Conservation (phyloP, 345 rosid species). For the Euphorbia lathyris region DNA sequence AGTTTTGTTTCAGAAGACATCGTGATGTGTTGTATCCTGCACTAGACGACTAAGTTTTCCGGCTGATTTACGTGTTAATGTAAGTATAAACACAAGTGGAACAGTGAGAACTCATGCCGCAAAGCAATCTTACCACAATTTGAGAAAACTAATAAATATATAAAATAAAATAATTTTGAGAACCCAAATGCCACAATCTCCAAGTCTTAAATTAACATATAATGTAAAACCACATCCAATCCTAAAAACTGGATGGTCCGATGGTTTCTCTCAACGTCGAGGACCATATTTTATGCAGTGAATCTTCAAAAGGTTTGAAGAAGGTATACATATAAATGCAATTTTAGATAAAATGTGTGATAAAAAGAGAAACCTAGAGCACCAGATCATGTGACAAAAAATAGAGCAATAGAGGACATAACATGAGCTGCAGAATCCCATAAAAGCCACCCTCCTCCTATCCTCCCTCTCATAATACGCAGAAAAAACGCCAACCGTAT, state of each 20-base stretch:
- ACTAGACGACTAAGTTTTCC: no score
- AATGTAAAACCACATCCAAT: constrained; percentile 5
- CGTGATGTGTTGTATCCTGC: no score
- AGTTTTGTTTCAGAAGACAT: no score
- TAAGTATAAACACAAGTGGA: not conserved
- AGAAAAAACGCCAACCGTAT: not conserved
- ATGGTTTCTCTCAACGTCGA: constrained; percentile 11
- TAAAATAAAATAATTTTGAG: not conserved
- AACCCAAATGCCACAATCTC: constrained; percentile 12
- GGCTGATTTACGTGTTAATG: no score
- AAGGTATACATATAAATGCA: constrained; percentile 17
- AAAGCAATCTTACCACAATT: not conserved
- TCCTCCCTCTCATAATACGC: not conserved
- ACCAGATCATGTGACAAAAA: constrained; percentile 1
- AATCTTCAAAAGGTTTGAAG: constrained; percentile 20
- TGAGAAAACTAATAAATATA: constrained; percentile 2
- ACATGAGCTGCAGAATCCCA: constrained; percentile 16
- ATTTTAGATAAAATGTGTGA: constrained; percentile 4
- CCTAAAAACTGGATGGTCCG: not conserved
- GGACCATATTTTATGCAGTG: constrained; percentile 17
- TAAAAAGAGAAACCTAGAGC: not conserved
- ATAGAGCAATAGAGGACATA: constrained; percentile 3
- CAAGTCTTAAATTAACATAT: constrained; percentile 11
- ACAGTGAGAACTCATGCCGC: not conserved
- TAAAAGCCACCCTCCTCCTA: constrained; percentile 6